Evolutionary conservation across 1,284 basidiomycete species (phyloP), one percentile per base, ranked within the genome.

Genomic region (Fomitiporia mediterranea): DNA sequence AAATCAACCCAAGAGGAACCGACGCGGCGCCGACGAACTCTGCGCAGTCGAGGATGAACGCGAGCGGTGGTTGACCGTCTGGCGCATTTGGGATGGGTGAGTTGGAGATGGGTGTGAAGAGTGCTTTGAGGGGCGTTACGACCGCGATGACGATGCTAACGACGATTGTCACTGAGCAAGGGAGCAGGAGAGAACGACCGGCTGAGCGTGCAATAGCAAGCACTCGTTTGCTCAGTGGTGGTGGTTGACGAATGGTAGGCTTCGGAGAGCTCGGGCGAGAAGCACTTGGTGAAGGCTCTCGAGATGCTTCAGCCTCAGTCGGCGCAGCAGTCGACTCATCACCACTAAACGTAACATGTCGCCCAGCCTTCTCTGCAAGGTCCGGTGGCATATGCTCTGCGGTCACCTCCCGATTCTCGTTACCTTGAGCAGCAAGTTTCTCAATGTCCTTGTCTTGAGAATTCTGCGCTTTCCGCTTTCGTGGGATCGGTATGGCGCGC

Each of bases 51-150:
- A 85, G 65, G 32, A 89, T 58, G 62, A 89, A 83, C 0, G 82
- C 76, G 15, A 92, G 76, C 0, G 89, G 89, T 1, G 89, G 88
- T 58, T 82, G 78, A 0, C 85, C 86, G 63, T 92, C 89, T 0
- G 90, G 90, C 0, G 84, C 86, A 25, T 75, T 68, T 0, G 81
- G 79, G 48, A 88, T 83, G 32, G 76, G 68, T 0, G 70, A 74
- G 1, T 75, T 75, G 0, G 78, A 69, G 1, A 84, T 74, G 8
- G 71, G 59, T 0, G 84, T 74, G 62, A 93, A 89, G 9, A 93
- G 75, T 0, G 81, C 86, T 66, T 91, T 91, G 57, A 93, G 74
- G 1, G 78, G 76, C 1, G 77, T 78, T 1, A 91, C 69, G 3
- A 91, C 73, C 0, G 89, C 80, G 61, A 86, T 81, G 32, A 82